Base-by-base conservation (phyloP, 352 stramenopile genomes). In the Phytophthora hibernalis region DNA sequence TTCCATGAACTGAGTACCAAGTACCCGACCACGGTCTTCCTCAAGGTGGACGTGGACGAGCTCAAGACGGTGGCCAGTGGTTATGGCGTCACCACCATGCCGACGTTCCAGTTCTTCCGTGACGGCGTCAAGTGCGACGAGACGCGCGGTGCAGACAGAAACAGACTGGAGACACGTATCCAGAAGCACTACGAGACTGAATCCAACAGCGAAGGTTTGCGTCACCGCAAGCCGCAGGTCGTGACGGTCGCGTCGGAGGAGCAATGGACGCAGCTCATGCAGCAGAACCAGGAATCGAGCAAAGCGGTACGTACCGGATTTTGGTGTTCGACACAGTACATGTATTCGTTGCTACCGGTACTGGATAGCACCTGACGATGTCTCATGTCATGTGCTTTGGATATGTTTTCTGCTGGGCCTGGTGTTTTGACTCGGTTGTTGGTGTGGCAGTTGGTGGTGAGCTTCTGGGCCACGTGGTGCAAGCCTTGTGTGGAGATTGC, bases 101-200 rank as follows among this genome's bases (percentile, higher is more conserved):
- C 96, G 6, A 98, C 96, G 16, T 98, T 98, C 74, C 91, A 98
- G 60, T 94, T 98, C 67, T 98, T 90, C 71, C 95, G 96, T 68
- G 87, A 85, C 51, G 91, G 91, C 44, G 79, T 70, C 26, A 97
- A 95, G 72, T 89, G 94, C 28, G 89, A 97, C 56, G 89, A 98
- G 70, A 67, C 98, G 45, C 79, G 81, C 6, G 95, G 95, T 9
- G 93, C 95, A 12, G 83, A 97, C 66, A 83, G 77, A 43, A 82
- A 68, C 21, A 65, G 45, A 2, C 69, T 96, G 11, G 83, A 94
- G 55, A 44, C 61, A 22, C 70, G 69, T 18, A 80, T 96, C 28
- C 78, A 90, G 70, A 85, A 90, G 59, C 76, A 92, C 73, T 89
- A 92, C 50, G 72, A 89, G 15, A 81, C n/a, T 16, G 42, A 22